Percentiles rank a stretch among this genome's conserved stretches.
Conservation (phyloP, 805 yeast genomes). For the Metschnikowia lunata region DNA sequence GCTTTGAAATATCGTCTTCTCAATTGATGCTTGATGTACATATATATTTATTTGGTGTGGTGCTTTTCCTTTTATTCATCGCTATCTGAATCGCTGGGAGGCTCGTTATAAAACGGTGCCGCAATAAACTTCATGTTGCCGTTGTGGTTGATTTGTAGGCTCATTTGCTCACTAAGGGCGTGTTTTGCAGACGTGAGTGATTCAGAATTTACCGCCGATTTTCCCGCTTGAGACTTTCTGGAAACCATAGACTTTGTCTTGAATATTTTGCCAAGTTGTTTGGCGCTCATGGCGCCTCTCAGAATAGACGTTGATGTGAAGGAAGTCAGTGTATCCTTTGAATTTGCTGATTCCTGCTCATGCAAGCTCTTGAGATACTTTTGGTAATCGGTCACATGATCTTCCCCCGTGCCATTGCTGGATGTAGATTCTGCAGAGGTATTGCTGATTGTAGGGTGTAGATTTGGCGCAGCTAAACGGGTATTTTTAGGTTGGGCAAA, state of each 20-base stretch:
- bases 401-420: constrained; percentile 3
- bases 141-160: constrained; percentile 8
- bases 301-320: constrained; percentile 14
- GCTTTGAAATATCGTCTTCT: too few species aligned
- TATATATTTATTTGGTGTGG: too few species aligned
- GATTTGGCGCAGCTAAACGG: background rate
- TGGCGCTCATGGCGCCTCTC: constrained; percentile 14
- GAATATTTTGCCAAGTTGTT: constrained; percentile 4
- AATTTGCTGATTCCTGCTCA: constrained; percentile 11
- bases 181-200: constrained; percentile 13
- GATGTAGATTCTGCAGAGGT: constrained; percentile 7
- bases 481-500: background rate
- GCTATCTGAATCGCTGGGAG: constrained; percentile 34
- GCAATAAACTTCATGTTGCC: constrained; percentile 29
- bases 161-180: constrained; percentile 9
- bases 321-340: constrained; percentile 16
- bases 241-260: constrained; percentile 5
- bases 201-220: constrained; percentile 1
- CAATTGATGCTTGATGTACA: too few species aligned
- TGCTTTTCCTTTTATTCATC: background rate
- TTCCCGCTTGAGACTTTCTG: background rate
- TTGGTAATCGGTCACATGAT: constrained; percentile 18
- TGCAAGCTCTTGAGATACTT: constrained; percentile 16
- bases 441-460: constrained; percentile 4
- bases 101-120: constrained; percentile 35